Base-by-base conservation (phyloP, 2,329 filamentous ascomycete species). In the Shiraia sp. region DNA sequence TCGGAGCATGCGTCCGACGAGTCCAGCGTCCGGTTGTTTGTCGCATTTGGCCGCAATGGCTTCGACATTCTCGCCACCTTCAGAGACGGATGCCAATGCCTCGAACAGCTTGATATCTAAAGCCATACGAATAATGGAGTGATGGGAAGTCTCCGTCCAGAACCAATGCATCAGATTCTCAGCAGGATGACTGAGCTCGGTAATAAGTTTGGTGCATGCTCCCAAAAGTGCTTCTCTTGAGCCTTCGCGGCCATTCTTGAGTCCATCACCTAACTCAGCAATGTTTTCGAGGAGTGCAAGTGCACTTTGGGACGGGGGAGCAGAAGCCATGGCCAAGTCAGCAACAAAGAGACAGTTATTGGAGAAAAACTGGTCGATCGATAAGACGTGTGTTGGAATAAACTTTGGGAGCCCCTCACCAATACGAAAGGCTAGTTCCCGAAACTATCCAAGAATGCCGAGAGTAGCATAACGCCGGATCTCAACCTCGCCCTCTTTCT, bases 1-100 rank as follows among this genome's bases (percentile, higher is more conserved):
- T 8, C 57, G 54, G 7, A 63, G 49, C 55, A 63, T 58, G 36
- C 57, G 54, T 3, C 46, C 56, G 10, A 61, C 53, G 10, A 61
- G 42, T n/a, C 57, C 31, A 1, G 52, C 42, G 17, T 58, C 54
- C 6, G 50, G 43, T 4, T 52, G 28, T 10, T 45, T 42, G 23
- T 38, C 22, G 38, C 54, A 46, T 24, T 36, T 46, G n/a, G 32
- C 22, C 8, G 56, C 52, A 32, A 61, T 61, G 6, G 49, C 36
- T 1, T 16, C 15, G 15, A 45, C 36, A 28, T 29, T 33, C 7
- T 49, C 45, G 14, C 58, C 58, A 1, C 37, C 27, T 0, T 43
- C 32, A 1, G 50, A 48, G 1, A 49, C 30, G 1, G 26, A 13
- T 14, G 38, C 19, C 49, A 61, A 49, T 4, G 56, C 54, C 15